Base-by-base conservation (phyloP, 768 basidiomycete species). In the Termitomyces heimii region DNA sequence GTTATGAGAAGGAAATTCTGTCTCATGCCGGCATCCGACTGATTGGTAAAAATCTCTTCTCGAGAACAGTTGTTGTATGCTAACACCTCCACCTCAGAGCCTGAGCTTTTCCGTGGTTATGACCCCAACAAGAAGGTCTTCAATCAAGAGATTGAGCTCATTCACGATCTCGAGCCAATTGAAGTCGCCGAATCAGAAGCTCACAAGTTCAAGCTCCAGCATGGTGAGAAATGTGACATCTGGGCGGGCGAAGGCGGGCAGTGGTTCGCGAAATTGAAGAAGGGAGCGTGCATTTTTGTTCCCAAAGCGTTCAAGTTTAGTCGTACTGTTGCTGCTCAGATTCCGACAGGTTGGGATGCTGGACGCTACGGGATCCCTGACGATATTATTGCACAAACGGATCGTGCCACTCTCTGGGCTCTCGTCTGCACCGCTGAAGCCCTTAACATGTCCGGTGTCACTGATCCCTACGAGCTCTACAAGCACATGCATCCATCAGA, bases 231-330 rank as follows among this genome's bases (percentile, higher is more conserved):
- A 68, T 94, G 92, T 68, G 96, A 99, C 68, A 83, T 92, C 65
- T 98, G 94, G 94, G 86, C 86, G 0, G 88, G 84, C 45, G 88
- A 90, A 68, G 88, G 88, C 14, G 93, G 89, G n/a, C 92, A 96
- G 68, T 97, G 90, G 92, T 94, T 92, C 66, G 94, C 94, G 69
- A 97, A 98, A 75, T 87, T 98, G 80, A 98, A 98, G 87, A 96
- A 92, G 74, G 97, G 97, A 51, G 94, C 97, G 12, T 86, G 92
- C 45, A 78, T 99, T 60, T 80, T 87, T 62, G 86, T 98, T 43
- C 96, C 97, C 50, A 99, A 99, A 75, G 90, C 96, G 2, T 87
- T 98, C 82, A 83, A 81, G 63, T 98, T 98, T 81, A 92, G 86
- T 68, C 91, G 96, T 49, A 83, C 90, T 43, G 97, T 98, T 48